These are phyloP conservation scores for Dactylis glomerata DNA, from an alignment of 176 grass and related monocot genomes.

Conservation along the genomic window DNA sequence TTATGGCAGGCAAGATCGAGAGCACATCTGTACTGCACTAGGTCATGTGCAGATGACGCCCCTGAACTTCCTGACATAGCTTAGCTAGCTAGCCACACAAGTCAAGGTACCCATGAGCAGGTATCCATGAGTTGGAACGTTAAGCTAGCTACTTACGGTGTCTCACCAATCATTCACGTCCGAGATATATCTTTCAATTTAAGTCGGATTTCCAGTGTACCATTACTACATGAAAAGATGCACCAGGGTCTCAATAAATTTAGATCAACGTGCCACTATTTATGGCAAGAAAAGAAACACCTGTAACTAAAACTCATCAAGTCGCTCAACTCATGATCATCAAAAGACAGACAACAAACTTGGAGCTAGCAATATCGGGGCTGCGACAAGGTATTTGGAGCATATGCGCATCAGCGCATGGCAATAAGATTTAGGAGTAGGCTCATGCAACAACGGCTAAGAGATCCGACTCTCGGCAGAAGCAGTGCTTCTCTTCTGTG, in stretches of 20 bases:
- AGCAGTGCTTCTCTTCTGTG: conserved; percentile 77
- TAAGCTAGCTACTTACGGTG: background rate
- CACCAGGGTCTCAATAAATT: background rate
- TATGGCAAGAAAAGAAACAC: conserved; percentile 18
- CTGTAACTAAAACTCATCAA: conserved; percentile 20
- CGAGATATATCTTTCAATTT: background rate
- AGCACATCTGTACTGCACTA: conserved; percentile 2
- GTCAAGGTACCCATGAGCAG: background rate
- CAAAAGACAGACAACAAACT: conserved; percentile 24
- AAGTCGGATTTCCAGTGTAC: background rate
- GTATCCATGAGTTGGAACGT: background rate
- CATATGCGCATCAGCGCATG: too few relatives aligned
- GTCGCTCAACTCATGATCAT: conserved; percentile 5
- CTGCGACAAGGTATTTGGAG: background rate
- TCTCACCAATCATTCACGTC: background rate
- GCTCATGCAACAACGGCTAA: conserved; percentile 76
- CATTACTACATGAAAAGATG: background rate
- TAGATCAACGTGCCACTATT: background rate
- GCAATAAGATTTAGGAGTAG: background rate
- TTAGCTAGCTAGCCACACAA: background rate
- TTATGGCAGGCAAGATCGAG: background rate
- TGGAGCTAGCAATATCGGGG: background rate
- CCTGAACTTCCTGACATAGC: background rate
- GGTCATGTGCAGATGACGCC: conserved; percentile 6
- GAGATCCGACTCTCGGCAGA: conserved; percentile 73